Evolutionary conservation across 2,329 filamentous ascomycete genomes (phyloP).

Genomic region (Chrysoporthe deuterocubensis): DNA sequence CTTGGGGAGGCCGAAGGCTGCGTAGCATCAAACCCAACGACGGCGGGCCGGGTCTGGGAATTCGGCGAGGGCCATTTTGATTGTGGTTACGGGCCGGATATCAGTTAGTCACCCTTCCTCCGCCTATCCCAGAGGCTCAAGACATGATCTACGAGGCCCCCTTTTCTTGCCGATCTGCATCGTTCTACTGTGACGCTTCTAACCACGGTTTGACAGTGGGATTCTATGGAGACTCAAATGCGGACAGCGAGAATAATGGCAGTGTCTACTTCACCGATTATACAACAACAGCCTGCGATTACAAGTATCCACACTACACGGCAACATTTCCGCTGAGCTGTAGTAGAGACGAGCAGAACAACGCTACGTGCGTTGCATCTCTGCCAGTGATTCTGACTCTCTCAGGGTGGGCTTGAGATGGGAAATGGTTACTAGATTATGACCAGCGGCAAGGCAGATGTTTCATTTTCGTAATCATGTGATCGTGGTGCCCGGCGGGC

Average conservation of each 20-base stretch:
- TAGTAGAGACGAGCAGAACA: slow-evolving; percentile 12
- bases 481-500: no score
- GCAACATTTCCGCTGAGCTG: slow-evolving; percentile 20
- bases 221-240: slow-evolving; percentile 20
- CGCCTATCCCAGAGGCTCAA: background rate
- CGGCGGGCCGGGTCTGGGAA: slow-evolving; percentile 3
- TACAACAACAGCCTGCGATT: background rate
- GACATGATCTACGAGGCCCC: background rate
- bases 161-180: no score
- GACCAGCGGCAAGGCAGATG: no score
- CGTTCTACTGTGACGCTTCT: background rate
- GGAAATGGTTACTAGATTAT: background rate
- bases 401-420: background rate
- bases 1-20: background rate
- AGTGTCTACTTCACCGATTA: slow-evolving; percentile 20
- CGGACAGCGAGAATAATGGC: slow-evolving; percentile 14
- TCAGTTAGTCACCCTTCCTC: background rate
- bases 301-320: background rate
- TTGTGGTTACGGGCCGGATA: slow-evolving; percentile 17
- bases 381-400: slow-evolving; percentile 12
- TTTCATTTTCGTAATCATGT: background rate
- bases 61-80: slow-evolving; percentile 22
- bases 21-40: slow-evolving; percentile 12
- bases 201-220: slow-evolving; percentile 1
- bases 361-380: slow-evolving; percentile 19